phyloP scores from a whole-genome alignment of 805 yeast genomes.

The Candida adriatica region DNA sequence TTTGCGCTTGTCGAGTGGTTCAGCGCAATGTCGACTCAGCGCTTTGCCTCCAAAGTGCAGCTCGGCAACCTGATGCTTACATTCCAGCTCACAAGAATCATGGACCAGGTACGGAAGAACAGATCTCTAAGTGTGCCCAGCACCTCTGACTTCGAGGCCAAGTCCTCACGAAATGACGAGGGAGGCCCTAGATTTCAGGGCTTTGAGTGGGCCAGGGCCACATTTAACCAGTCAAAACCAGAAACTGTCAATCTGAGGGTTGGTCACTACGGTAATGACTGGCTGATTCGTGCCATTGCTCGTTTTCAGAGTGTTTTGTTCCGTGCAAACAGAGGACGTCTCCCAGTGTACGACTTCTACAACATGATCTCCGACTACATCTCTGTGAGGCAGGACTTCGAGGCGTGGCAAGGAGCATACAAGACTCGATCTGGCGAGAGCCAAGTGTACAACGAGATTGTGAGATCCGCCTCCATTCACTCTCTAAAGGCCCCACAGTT shows the following conservation, averaged over 20 bases:
- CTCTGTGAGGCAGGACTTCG: conserved; percentile 73
- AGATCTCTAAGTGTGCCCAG: background rate
- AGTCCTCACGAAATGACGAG: conserved; percentile 3
- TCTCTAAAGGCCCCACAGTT: conserved; percentile 25
- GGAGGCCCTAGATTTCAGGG: too few species aligned
- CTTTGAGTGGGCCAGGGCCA: conserved; percentile 3
- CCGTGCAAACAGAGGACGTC: conserved; percentile 39
- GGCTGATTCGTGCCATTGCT: conserved; percentile 73
- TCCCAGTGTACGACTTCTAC: conserved; percentile 42
- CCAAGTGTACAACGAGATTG: conserved; percentile 9
- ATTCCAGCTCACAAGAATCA: conserved; percentile 57
- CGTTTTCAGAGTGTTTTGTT: conserved; percentile 48
- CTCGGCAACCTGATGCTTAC: conserved; percentile 71
- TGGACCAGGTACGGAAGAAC: conserved; percentile 20
- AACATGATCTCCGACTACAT: conserved; percentile 78
- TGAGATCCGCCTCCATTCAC: conserved; percentile 10
- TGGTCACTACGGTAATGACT: conserved; percentile 66
- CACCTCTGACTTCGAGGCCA: background rate
- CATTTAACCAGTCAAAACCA: conserved; percentile 1
- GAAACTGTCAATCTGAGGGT: conserved; percentile 32
- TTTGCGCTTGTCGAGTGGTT: conserved; percentile 52
- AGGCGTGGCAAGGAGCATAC: conserved; percentile 59
- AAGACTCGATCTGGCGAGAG: conserved; percentile 7
- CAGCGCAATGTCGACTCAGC: conserved; percentile 34
- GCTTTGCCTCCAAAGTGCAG: conserved; percentile 52